Evolutionary conservation across 805 yeast genomes (phyloP).

Genomic region (Kluyveromyces starmeri): DNA sequence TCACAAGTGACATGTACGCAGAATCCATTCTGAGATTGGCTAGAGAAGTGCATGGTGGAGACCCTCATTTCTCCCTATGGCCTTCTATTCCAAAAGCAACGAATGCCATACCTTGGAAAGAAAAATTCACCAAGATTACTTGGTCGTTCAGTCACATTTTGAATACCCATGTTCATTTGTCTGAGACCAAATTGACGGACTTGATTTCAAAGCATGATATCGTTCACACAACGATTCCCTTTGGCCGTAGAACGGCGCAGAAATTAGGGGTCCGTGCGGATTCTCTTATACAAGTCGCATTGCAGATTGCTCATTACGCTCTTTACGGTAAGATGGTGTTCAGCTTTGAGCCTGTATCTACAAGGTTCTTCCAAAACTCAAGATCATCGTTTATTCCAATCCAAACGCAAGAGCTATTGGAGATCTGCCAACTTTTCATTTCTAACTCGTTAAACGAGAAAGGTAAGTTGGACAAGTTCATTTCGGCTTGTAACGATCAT

Average conservation of each 20-base stretch:
- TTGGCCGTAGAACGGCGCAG: slow-evolving; percentile 68
- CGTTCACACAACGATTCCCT: slow-evolving; percentile 65
- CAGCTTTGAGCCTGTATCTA: slow-evolving; percentile 83
- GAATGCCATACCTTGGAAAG: slow-evolving; percentile 8
- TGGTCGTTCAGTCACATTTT: slow-evolving; percentile 33
- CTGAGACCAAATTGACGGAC: slow-evolving; percentile 83
- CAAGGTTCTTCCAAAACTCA: slow-evolving; percentile 57
- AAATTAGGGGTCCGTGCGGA: slow-evolving; percentile 81
- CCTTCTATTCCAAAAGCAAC: slow-evolving; percentile 16
- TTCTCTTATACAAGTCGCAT: slow-evolving; percentile 82
- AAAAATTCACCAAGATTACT: slow-evolving; percentile 21
- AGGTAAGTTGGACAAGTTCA: slow-evolving; percentile 31
- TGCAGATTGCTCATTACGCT: slow-evolving; percentile 87
- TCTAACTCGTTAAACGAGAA: slow-evolving; percentile 49
- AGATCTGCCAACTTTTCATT: slow-evolving; percentile 52
- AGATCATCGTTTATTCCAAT: slow-evolving; percentile 63
- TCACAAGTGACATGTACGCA: slow-evolving; percentile 82
- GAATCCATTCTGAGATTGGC: slow-evolving; percentile 84
- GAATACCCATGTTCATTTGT: slow-evolving; percentile 52
- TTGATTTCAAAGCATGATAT: slow-evolving; percentile 72
- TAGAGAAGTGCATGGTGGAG: slow-evolving; percentile 58
- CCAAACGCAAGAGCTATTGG: slow-evolving; percentile 45
- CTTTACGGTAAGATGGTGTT: slow-evolving; percentile 83
- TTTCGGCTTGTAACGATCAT: slow-evolving; percentile 45
- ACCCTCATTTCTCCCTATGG: slow-evolving; percentile 31